Evolutionary conservation across 1,284 basidiomycete species (phyloP), one percentile per base, ranked within the genome.

Genomic region (Cryptococcus sp.): DNA sequence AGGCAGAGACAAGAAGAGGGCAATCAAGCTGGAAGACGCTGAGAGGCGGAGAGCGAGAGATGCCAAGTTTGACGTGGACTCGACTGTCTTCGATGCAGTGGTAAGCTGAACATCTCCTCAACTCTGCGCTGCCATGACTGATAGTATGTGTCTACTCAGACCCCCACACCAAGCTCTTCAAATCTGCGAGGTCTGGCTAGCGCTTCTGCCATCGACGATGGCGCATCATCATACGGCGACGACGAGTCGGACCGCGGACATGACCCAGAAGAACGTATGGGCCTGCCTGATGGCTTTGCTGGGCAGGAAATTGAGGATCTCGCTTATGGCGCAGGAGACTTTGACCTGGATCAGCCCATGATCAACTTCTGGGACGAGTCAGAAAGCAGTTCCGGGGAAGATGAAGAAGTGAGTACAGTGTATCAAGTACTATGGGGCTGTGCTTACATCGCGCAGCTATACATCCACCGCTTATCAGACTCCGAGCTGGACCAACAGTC

Each of bases 251-350:
- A 76, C 35, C 66, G 61, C 27, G 68, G 68, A 48, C 51, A 56
- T n/a, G 20, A 51, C 25, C 66, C 66, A 5, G 72, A 75, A 22
- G 73, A 75, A 44, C 72, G 74, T 27, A 59, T 60, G 7, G 66
- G 69, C 22, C 56, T 77, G 20, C 75, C 73, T 0, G 70, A 72
- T 25, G 71, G 70, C 4, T 73, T 74, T 50, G 68, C 69, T 5
- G 75, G 76, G 10, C 74, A 77, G 47, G 73, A 75, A 47, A 68
- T 77, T 25, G 76, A 77, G 54, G 76, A 77, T 66, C 65, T 77
- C 45, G 69, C 67, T 8, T 77, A 77, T 52, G 76, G 76, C 23
- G 72, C 68, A 0, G 73, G 71, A 22, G 75, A 73, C 45, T 51
- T 64, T 13, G 66, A 70, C 23, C 48, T 68, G 23, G 71, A 73